Evolutionary conservation across 1,139 yeast genomes (phyloP).

Genomic region (Yamadazyma dendronema): DNA sequence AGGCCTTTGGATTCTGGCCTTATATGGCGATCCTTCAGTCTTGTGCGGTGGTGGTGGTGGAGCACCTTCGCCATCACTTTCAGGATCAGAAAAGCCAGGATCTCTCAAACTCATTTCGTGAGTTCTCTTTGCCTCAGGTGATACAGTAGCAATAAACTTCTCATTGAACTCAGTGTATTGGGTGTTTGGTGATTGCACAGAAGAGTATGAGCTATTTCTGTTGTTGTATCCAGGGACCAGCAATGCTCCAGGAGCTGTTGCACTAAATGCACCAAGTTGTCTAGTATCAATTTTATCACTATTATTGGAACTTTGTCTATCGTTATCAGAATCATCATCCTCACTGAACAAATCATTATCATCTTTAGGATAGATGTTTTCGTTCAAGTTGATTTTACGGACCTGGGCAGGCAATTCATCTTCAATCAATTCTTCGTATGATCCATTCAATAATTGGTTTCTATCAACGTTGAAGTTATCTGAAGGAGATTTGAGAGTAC

Average conservation of each 20-base stretch:
- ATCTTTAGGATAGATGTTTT: conserved; percentile 37
- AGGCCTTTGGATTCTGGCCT: conserved; percentile 23
- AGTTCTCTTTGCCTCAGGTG: conserved; percentile 16
- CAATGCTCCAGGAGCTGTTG: conserved; percentile 10
- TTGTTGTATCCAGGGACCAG: conserved; percentile 28
- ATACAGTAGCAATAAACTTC: conserved; percentile 31
- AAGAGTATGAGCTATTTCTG: conserved; percentile 38
- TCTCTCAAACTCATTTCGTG: conserved; percentile 2
- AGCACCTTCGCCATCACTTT: conserved; percentile 18
- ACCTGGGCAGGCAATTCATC: conserved; percentile 34
- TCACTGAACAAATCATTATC: conserved; percentile 42
- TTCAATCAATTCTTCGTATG: conserved; percentile 35
- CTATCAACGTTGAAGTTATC: conserved; percentile 35
- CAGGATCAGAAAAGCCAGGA: conserved; percentile 12
- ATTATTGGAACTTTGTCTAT: conserved; percentile 16
- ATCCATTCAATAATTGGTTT: conserved; percentile 36
- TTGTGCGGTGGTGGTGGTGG: conserved; percentile 25
- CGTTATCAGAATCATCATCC: conserved; percentile 23
- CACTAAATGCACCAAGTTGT: conserved; percentile 22
- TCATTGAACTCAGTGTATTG: conserved; percentile 55
- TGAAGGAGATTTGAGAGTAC: conserved; percentile 41
- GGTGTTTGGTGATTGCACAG: conserved; percentile 49
- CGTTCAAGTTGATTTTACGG: conserved; percentile 26
- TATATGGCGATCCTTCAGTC: conserved; percentile 11
- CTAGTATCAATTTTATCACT: conserved; percentile 28